Conservation (phyloP, 306 rosid species). For the Vachellia collinsii region DNA sequence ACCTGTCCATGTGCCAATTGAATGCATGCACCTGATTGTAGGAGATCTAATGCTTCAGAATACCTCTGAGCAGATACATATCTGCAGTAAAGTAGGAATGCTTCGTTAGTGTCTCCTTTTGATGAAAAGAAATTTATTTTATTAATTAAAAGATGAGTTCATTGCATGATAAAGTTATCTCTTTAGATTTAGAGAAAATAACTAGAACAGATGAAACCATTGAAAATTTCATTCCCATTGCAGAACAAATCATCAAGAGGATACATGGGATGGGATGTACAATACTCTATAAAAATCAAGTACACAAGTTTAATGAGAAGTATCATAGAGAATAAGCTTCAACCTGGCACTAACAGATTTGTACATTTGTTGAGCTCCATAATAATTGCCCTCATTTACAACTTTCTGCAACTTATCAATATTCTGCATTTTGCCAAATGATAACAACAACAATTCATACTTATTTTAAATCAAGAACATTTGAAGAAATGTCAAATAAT, state of each 20-base stretch:
- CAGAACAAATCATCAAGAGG: slow-evolving; percentile 13
- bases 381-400: slow-evolving; percentile 68
- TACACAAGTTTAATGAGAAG: neutral
- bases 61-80: slow-evolving; percentile 73
- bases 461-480: neutral
- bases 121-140: slow-evolving; percentile 23
- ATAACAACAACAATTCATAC: neutral
- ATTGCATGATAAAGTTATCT: slow-evolving; percentile 6
- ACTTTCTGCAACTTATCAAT: slow-evolving; percentile 78
- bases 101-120: slow-evolving; percentile 33
- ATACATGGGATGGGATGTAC: slow-evolving; percentile 10
- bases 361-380: slow-evolving; percentile 99
- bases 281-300: slow-evolving; percentile 3
- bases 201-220: neutral
- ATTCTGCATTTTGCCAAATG: slow-evolving; percentile 59
- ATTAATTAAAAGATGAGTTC: neutral
- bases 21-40: slow-evolving; percentile 85
- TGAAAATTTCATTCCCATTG: slow-evolving; percentile 8
- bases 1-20: slow-evolving; percentile 88
- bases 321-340: slow-evolving; percentile 3
- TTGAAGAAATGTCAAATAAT: slow-evolving; percentile 1
- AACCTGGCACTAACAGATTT: slow-evolving; percentile 92
- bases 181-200: slow-evolving; percentile 23
- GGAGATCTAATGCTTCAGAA: slow-evolving; percentile 83
- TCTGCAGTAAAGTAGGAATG: slow-evolving; percentile 55